These are phyloP conservation scores for Cytospora piceicola DNA, from an alignment of 2,329 filamentous ascomycete genomes.

Conservation along the genomic window DNA sequence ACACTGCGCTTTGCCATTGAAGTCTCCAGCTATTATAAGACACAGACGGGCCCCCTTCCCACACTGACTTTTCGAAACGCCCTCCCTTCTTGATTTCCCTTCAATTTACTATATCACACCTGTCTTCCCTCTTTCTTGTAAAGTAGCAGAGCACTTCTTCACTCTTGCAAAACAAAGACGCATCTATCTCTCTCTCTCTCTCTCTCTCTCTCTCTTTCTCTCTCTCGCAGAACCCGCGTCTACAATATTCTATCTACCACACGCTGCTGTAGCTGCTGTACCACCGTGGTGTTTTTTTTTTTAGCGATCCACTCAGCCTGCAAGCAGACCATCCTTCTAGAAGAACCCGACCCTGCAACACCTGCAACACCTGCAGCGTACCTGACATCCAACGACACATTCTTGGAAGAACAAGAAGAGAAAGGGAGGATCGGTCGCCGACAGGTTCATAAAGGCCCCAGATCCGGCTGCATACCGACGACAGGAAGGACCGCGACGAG, in stretches of 20 bases:
- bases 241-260: constrained; percentile 14
- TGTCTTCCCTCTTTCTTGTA: constrained; percentile 25
- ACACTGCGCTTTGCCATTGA: constrained; percentile 28
- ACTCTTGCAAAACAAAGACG: constrained; percentile 10
- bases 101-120: constrained; percentile 27
- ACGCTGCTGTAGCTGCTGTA: constrained; percentile 17
- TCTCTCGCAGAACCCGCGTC: constrained; percentile 20
- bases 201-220: background rate
- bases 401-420: background rate
- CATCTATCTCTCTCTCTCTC: background rate
- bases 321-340: constrained; percentile 26
- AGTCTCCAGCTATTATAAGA: constrained; percentile 33
- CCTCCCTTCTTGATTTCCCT: constrained; percentile 27
- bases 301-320: constrained; percentile 26
- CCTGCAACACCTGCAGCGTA: constrained; percentile 30
- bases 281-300: constrained; percentile 8
- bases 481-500: constrained; percentile 4
- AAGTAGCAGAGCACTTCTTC: constrained; percentile 25
- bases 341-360: constrained; percentile 23
- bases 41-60: constrained; percentile 33
- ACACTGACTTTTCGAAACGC: constrained; percentile 30
- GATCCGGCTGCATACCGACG: constrained; percentile 12
- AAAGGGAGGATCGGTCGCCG: constrained; percentile 11
- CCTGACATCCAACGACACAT: constrained; percentile 28
- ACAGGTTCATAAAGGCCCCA: constrained; percentile 21